Base-by-base conservation (phyloP, 2,329 filamentous ascomycete genomes). In the Hansfordia pulvinata region DNA sequence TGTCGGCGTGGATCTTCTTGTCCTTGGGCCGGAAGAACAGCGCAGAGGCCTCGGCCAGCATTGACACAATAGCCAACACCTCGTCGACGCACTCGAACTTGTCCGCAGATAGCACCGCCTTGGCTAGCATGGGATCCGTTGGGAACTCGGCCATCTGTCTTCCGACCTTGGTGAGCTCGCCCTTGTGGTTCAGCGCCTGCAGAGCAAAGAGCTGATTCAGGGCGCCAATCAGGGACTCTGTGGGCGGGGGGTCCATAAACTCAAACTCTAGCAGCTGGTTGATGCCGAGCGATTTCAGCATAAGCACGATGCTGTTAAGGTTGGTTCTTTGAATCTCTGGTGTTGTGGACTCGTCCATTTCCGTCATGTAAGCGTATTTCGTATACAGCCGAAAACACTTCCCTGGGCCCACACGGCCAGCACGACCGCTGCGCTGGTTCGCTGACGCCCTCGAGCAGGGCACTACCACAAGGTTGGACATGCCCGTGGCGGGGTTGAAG, bases 141-240 rank as follows among this genome's bases (percentile, higher is more conserved):
- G 88, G 88, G 42, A 96, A 90, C 52, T 96, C 88, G 10, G 84
- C 82, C 82, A 96, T 93, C 47, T 93, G 82, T 1, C 90, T 72
- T 2, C 90, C 90, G 10, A 93, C 60, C 44, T 90, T 90, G 13
- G 90, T 96, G 22, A 98, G 60, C 35, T 86, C 79, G 31, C 88
- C 90, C 38, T 76, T 76, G 49, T 88, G 79, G 44, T 93, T 93
- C 25, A 98, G 61, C 0, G 83, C 84, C 16, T 90, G 85, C 0
- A 96, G 64, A 0, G 85, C 85, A 46, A 93, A 98, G 1, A 98
- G 68, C 42, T 90, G 78, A 48, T 96, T 90, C 23, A 98, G 60
- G 0, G 85, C 81, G 13, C 80, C 75, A 36, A 93, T 93, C 17
- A 98, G 69, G 1, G 85, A 82, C 44, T 94, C 84, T 0, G 84